phyloP scores from a whole-genome alignment of 1,284 basidiomycete genomes.

The Heterobasidion occidentale region DNA sequence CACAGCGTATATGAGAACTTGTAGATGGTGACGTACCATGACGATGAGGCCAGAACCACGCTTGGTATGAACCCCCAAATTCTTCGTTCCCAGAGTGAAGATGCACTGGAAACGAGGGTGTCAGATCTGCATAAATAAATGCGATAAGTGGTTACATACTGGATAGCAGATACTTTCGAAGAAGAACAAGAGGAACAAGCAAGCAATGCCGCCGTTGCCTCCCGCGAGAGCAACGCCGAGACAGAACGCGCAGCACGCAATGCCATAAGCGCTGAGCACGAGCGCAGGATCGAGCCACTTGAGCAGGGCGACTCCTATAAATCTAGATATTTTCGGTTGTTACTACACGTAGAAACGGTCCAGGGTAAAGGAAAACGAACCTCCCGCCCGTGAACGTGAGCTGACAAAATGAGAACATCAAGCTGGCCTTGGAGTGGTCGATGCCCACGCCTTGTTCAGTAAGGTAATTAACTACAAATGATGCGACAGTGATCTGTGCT shows the following conservation, averaged over 20 bases:
- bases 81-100: constrained; percentile 66
- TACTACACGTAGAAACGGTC: not conserved
- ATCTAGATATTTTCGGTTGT: constrained; percentile 27
- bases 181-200: constrained; percentile 67
- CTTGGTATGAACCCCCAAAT: constrained; percentile 65
- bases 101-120: constrained; percentile 36
- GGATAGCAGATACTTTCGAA: constrained; percentile 73
- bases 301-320: constrained; percentile 57
- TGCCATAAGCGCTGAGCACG: constrained; percentile 47
- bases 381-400: constrained; percentile 66
- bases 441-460: constrained; percentile 57
- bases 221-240: constrained; percentile 44
- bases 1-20: not conserved
- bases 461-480: constrained; percentile 68
- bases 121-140: not conserved
- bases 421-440: constrained; percentile 41
- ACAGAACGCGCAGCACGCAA: constrained; percentile 44
- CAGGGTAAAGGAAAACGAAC: constrained; percentile 21
- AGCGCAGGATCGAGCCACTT: constrained; percentile 60
- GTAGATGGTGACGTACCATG: constrained; percentile 30
- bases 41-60: constrained; percentile 64
- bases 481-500: constrained; percentile 67
- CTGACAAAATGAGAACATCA: constrained; percentile 67
- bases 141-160: constrained; percentile 24
- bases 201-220: constrained; percentile 51